phyloP scores from a whole-genome alignment of 2,329 filamentous ascomycete species.

The Fusarium hostae region DNA sequence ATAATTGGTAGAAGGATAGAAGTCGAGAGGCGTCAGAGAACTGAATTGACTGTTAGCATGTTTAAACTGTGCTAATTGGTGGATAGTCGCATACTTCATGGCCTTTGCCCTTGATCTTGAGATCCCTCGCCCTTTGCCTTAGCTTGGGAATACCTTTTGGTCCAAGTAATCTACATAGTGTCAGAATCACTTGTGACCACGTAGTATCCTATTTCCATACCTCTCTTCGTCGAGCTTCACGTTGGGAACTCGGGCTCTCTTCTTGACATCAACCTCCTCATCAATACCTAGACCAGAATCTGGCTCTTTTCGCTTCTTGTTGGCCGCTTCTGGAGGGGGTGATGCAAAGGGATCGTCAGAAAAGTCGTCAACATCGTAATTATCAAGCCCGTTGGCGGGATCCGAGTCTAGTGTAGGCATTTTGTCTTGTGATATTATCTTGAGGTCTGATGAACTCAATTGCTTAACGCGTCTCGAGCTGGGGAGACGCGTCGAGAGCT shows the following conservation, averaged over 20 bases:
- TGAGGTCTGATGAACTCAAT: background rate
- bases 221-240: constrained; percentile 88
- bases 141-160: constrained; percentile 85
- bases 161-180: constrained; percentile 74
- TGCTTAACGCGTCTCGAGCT: constrained; percentile 25
- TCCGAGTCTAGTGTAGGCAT: constrained; percentile 42
- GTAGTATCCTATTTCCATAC: constrained; percentile 52
- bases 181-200: background rate
- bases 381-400: constrained; percentile 68
- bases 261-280: constrained; percentile 84
- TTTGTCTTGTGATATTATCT: background rate
- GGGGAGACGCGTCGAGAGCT: constrained; percentile 41
- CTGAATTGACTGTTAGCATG: constrained; percentile 53
- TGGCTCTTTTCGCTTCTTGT: constrained; percentile 61
- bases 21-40: constrained; percentile 86
- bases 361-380: constrained; percentile 75
- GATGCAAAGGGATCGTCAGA: constrained; percentile 61
- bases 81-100: constrained; percentile 75
- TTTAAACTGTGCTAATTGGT: background rate
- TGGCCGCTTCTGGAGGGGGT: constrained; percentile 53
- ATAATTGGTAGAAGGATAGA: constrained; percentile 91
- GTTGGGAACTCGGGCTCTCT: constrained; percentile 75
- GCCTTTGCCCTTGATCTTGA: constrained; percentile 91
- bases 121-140: constrained; percentile 73
- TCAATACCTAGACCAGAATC: constrained; percentile 79